These are phyloP conservation scores for Pisolithus tinctorius DNA, from an alignment of 768 basidiomycete species.

Conservation along the genomic window DNA sequence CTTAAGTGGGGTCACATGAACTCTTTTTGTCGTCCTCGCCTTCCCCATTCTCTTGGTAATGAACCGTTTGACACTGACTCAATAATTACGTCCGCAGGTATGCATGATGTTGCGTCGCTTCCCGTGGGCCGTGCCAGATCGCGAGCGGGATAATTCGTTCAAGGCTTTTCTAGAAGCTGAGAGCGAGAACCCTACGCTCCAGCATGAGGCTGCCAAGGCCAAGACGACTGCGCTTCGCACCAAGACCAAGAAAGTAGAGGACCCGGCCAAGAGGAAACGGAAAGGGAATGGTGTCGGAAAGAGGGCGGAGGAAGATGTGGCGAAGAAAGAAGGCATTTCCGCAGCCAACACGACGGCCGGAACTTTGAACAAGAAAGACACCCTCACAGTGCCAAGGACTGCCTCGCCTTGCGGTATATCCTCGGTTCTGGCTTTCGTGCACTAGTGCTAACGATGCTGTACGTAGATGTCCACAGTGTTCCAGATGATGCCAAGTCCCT, in stretches of 20 bases:
- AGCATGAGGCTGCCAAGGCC: conserved; percentile 15
- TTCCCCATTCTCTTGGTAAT: neutral
- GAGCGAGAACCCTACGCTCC: conserved; percentile 59
- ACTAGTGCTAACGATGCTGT: conserved; percentile 12
- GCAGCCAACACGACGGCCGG: neutral
- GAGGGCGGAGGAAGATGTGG: neutral
- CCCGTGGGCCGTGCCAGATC: conserved; percentile 98
- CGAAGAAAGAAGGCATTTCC: neutral
- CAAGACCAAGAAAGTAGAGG: conserved; percentile 5
- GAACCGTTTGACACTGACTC: neutral
- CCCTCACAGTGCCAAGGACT: neutral
- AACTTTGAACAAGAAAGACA: neutral
- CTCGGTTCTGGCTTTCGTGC: conserved; percentile 9
- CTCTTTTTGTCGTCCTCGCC: neutral
- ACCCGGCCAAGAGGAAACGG: neutral
- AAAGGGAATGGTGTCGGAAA: neutral
- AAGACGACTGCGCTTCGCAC: conserved; percentile 1
- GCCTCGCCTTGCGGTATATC: conserved; percentile 4
- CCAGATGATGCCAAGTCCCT: conserved; percentile 18
- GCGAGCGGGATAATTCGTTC: conserved; percentile 88
- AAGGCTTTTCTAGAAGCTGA: conserved; percentile 89
- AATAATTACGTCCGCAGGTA: conserved; percentile 11
- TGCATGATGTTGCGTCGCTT: conserved; percentile 98
- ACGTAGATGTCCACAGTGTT: conserved; percentile 1
- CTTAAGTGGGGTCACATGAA: neutral